Base-by-base conservation (phyloP, 2,329 filamentous ascomycete species). In the Pezicula rhizophila region DNA sequence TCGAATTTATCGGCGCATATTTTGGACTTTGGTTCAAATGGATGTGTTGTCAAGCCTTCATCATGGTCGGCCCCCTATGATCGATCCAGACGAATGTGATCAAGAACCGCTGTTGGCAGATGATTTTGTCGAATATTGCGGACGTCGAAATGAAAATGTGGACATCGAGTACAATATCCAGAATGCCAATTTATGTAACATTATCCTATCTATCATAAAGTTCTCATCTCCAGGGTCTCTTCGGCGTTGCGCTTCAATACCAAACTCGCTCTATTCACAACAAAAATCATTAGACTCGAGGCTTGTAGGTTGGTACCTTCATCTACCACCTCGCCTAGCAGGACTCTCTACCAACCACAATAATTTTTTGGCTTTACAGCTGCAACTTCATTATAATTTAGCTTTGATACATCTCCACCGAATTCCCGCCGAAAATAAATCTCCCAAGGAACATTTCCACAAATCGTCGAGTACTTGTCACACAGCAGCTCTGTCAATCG, bases 41-140 rank as follows among this genome's bases (percentile, higher is more conserved):
- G 51, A 52, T 12, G 35, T 49, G 1, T 33, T 48, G 18, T 23
- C 49, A 31, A 45, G 33, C 8, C 38, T 53, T 10, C 33, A 51
- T 10, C 49, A 53, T 49, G 51, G 51, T 25, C 41, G 51, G 17
- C 51, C 51, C 15, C 35, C 43, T 3, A 53, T 51, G 48, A 53
- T 53, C 18, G 39, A 47, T 26, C 41, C 31, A 23, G 51, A 52
- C 23, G 51, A 51, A 17, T 49, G 39, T 20, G 51, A 53, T 23
- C 48, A 51, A 26, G 18, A 46, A 2, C 51, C 46, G 17, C 28
- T 53, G 10, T 11, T 25, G 3, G 14, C 38, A 5, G 49, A 53
- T 23, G 51, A 53, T 38, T 51, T 49, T 26, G 45, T 45, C 14
- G 51, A 53, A 41, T 42, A 41, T n/a, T 35, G 38, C 34, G 46